These are phyloP conservation scores for Bimuria novae-zelandiae DNA, from an alignment of 2,329 filamentous ascomycete species.

Conservation along the genomic window DNA sequence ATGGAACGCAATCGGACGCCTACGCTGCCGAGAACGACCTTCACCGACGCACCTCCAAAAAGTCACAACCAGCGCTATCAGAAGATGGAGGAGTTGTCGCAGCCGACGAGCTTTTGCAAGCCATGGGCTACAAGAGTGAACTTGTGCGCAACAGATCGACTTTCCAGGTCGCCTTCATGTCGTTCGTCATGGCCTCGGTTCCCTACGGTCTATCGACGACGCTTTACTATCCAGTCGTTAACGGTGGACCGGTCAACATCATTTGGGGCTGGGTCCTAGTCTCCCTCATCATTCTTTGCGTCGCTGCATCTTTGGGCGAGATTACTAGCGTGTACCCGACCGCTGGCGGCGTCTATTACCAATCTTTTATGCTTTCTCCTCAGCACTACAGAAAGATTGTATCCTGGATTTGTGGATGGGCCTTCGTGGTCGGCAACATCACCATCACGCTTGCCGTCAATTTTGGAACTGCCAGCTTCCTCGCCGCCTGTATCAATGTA, in stretches of 20 bases:
- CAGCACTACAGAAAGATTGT: slow-evolving; percentile 64
- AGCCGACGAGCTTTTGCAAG: slow-evolving; percentile 66
- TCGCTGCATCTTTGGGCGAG: slow-evolving; percentile 72
- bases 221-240: slow-evolving; percentile 67
- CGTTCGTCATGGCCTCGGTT: slow-evolving; percentile 74
- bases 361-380: slow-evolving; percentile 74
- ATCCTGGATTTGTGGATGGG: slow-evolving; percentile 75
- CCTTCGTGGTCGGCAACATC: slow-evolving; percentile 78
- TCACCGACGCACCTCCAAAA: slow-evolving; percentile 25
- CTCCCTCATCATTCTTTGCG: slow-evolving; percentile 69
- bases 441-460: slow-evolving; percentile 83
- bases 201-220: slow-evolving; percentile 76
- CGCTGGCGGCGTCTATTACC: slow-evolving; percentile 79
- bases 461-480: slow-evolving; percentile 67
- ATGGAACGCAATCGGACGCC: slow-evolving; percentile 42
- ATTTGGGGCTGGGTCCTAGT: slow-evolving; percentile 75
- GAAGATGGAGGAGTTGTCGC: slow-evolving; percentile 41
- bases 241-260: slow-evolving; percentile 69
- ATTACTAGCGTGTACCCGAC: slow-evolving; percentile 78
- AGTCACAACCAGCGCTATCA: slow-evolving; percentile 12
- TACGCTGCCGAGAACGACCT: slow-evolving; percentile 39
- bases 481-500: slow-evolving; percentile 60
- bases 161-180: slow-evolving; percentile 74
- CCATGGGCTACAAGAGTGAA: slow-evolving; percentile 70
- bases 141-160: slow-evolving; percentile 68